Base-by-base conservation (phyloP, 805 yeast species). In the Spencermartinsiella europaea region DNA sequence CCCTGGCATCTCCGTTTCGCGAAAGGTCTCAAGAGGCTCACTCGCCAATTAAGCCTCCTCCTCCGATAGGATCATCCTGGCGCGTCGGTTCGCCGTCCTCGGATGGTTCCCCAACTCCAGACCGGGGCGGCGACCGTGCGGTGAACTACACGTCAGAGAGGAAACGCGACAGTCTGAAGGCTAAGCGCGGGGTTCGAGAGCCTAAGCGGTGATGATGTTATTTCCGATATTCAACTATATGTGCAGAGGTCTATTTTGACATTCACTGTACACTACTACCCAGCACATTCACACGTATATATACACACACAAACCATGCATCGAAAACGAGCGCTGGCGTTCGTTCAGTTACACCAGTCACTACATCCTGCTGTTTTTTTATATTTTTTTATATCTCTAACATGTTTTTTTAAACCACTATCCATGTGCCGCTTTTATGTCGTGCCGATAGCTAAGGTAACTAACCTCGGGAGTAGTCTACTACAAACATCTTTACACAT, bases 121-220 rank as follows among this genome's bases (percentile, higher is more conserved):
- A 34, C 31, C 38, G 39, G 10, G 22, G 17, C 3, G 45, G 25
- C 20, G 47, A 51, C 27, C 55, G 50, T 17, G 43, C 42, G 36
- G 46, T 48, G 54, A 75, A 75, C 50, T 73, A 69, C 22, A 76
- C 79, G 1, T 70, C 75, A 21, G 72, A 72, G 51, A 65, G 80
- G 49, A 76, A 76, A 58, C 70, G 81, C 53, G 80, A 76, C 50
- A 70, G 76, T 52, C 57, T 76, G 51, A 72, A 75, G 47, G 58
- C 75, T 55, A 76, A 76, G 57, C 70, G 80, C 56, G 66, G 66
- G 44, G 53, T 53, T 40, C 47, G 46, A 28, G 16, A 40, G 38
- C 21, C 5, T 14, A 37, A n/a, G n/a, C n/a, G n/a, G n/a, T n/a
- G n/a, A n/a, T n/a, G n/a, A n/a, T n/a, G n/a, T n/a, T n/a, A n/a